phyloP scores from a whole-genome alignment of 2,329 filamentous ascomycete species.

The Fusarium nematophilum region DNA sequence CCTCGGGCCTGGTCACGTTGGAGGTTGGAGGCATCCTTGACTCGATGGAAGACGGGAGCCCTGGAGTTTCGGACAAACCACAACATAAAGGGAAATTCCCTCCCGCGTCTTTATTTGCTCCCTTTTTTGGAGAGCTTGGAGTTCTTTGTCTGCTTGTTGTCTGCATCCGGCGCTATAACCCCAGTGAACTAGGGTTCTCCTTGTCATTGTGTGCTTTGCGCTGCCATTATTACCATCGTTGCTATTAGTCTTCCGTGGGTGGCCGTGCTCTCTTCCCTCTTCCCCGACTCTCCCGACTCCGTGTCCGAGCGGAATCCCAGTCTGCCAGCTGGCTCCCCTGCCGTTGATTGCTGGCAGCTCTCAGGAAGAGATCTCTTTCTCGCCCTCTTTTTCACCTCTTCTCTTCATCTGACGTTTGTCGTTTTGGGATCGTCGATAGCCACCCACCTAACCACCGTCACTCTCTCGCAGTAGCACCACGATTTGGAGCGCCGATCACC shows the following conservation, averaged over 20 bases:
- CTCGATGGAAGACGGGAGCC: not conserved
- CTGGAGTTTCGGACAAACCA: conserved; percentile 30
- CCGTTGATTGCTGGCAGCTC: conserved; percentile 11
- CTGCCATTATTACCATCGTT: conserved; percentile 7
- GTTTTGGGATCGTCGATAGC: conserved; percentile 20
- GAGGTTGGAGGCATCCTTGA: conserved; percentile 38
- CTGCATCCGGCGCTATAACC: conserved; percentile 2
- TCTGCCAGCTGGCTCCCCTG: conserved; percentile 10
- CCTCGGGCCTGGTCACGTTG: conserved; percentile 37
- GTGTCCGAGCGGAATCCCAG: conserved; percentile 2
- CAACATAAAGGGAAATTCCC: conserved; percentile 40
- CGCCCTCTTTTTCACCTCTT: not conserved
- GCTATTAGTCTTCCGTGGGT: conserved; percentile 9
- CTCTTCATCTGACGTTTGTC: conserved; percentile 1
- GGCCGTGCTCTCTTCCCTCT: conserved; percentile 10
- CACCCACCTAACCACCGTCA: not conserved
- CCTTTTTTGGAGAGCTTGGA: not conserved
- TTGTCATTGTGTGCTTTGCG: conserved; percentile 10
- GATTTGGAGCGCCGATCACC: conserved; percentile 38
- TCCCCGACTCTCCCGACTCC: conserved; percentile 5
- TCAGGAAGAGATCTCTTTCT: conserved; percentile 6
- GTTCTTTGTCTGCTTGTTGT: not conserved
- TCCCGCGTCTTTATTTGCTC: conserved; percentile 27
- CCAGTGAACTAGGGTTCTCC: conserved; percentile 2
- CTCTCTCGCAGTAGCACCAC: conserved; percentile 29